Evolutionary conservation across 2,329 filamentous ascomycete genomes (phyloP).

Genomic region (Penicillium thymicola): DNA sequence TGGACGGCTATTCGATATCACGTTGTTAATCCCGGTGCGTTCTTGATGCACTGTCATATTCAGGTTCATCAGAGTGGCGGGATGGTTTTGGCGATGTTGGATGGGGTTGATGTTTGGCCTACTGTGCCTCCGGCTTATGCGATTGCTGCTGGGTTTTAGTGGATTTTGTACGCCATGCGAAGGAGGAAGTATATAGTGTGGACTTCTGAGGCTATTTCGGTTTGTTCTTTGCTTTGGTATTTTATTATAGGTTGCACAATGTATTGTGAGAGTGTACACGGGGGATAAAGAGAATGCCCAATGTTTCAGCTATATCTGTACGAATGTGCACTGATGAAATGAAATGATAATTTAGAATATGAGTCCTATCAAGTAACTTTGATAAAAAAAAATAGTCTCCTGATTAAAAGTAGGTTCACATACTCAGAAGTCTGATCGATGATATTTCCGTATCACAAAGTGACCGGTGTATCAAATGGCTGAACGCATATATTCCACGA

Average conservation of each 20-base stretch:
- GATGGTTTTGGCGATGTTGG: conserved; percentile 50
- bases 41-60: conserved; percentile 53
- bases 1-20: conserved; percentile 50
- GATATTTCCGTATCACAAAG: neutral
- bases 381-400: neutral
- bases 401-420: neutral
- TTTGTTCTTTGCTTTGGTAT: neutral
- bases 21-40: conserved; percentile 49
- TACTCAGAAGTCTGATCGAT: neutral
- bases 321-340: neutral
- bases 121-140: conserved; percentile 15
- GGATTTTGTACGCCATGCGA: neutral
- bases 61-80: conserved; percentile 50
- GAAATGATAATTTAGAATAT: neutral
- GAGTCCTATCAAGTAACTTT: neutral
- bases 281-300: neutral
- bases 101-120: conserved; percentile 49
- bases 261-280: neutral
- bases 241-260: neutral
- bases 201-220: neutral
- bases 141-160: conserved; percentile 16
- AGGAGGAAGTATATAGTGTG: neutral
- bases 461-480: neutral
- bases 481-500: neutral
- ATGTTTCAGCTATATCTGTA: neutral